Base-by-base conservation (phyloP, 108 stramenopile genomes). In the Skeletonema potamos region DNA sequence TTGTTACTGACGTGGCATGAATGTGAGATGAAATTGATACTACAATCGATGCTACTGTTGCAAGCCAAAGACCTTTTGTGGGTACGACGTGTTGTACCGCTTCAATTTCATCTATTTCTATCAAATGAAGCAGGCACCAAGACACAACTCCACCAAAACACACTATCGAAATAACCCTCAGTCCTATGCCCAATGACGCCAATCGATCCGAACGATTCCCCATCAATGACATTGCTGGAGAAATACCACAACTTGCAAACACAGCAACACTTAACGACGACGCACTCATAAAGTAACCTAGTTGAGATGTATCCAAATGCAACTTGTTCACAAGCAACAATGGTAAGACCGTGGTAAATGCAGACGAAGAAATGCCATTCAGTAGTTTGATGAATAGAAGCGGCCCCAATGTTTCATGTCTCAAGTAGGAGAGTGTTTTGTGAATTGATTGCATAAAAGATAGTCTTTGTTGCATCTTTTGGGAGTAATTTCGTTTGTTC, bases 1-100 rank as follows among this genome's bases (percentile, higher is more conserved):
- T 89, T n/a, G 92, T 90, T 29, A 93, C 59, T 7, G 86, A 79
- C 0, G 92, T 93, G 29, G 92, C 88, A 64, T 91, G 72, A 4
- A 75, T 68, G 66, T 93, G 89, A 20, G 83, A 75, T n/a, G 87
- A 79, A n/a, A 88, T 67, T 6, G 86, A 76, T 54, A 88, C 74
- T 4, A 57, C 22, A 36, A 88, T 68, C 1, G 87, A 81, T 17
- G 77, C 74, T 24, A 67, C 26, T 3, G 79, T 70, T 46, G 64
- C 64, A 8, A 20, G 4, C 2, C 57, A 6, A n/a, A 77, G 62
- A 30, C 64, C 39, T 46, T 59, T 12, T 27, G 10, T 64, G 1
- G 70, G 55, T 54, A 54, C 6, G 7, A 24, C 1, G 13, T 3
- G n/a, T 46, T 29, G 26, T 6, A 63, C 59, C 33, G 61, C 66